These are phyloP conservation scores for Clarireedia paspali DNA, from an alignment of 2,329 filamentous ascomycete species.

Conservation along the genomic window DNA sequence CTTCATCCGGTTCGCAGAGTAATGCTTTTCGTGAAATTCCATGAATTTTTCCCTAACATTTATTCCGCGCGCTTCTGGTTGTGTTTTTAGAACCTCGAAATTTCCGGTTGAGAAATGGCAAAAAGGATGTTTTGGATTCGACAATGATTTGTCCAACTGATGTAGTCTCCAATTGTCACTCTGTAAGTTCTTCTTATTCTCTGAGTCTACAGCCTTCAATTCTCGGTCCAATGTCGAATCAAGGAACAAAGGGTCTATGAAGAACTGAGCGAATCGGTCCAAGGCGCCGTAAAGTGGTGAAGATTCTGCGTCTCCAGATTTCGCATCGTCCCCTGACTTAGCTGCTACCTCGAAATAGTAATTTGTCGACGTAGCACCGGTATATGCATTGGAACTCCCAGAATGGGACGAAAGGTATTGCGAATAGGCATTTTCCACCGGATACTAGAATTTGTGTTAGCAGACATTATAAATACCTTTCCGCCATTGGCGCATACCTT, in stretches of 20 bases:
- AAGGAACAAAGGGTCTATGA: slow-evolving; percentile 63
- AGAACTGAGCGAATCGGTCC: slow-evolving; percentile 70
- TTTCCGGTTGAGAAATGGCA: slow-evolving; percentile 69
- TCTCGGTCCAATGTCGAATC: slow-evolving; percentile 65
- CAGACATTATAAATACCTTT: not conserved
- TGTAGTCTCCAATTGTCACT: slow-evolving; percentile 65
- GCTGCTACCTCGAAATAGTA: slow-evolving; percentile 96
- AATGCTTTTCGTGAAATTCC: slow-evolving; percentile 62
- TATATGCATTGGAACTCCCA: slow-evolving; percentile 92
- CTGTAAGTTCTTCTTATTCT: slow-evolving; percentile 75
- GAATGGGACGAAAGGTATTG: slow-evolving; percentile 87
- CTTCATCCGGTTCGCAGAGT: slow-evolving; percentile 71
- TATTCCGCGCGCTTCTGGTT: slow-evolving; percentile 57
- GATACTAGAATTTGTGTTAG: slow-evolving; percentile 50
- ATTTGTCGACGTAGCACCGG: slow-evolving; percentile 86
- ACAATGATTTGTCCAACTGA: slow-evolving; percentile 62
- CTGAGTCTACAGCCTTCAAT: slow-evolving; percentile 64
- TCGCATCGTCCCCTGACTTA: slow-evolving; percentile 62
- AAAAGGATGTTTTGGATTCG: slow-evolving; percentile 63
- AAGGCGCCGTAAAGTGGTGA: slow-evolving; percentile 65
- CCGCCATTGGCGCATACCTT: slow-evolving; percentile 48
- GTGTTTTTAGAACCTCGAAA: slow-evolving; percentile 60
- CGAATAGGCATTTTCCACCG: slow-evolving; percentile 90
- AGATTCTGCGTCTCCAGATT: slow-evolving; percentile 45
- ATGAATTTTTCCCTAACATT: slow-evolving; percentile 67